Evolutionary conservation across 345 rosid genomes (phyloP), one percentile per base, ranked within the genome.

Genomic region (Brassica rapa): DNA sequence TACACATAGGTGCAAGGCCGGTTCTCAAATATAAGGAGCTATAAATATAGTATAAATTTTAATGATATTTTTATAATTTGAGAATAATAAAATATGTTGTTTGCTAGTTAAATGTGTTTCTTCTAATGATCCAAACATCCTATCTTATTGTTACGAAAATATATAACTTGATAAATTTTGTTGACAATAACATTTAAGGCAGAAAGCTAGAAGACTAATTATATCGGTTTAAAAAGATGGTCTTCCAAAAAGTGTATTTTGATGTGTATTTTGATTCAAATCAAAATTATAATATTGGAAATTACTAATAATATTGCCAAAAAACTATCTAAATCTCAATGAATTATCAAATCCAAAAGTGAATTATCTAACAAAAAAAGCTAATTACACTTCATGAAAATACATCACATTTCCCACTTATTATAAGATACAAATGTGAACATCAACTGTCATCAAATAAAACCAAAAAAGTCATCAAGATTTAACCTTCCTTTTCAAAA

Each of bases 391-490:
- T 56, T 37, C 27, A 24, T 2, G 66, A 3, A 60, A 60, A 71
- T 62, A 62, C 69, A 62, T 3, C 16, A 55, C 43, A 53, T 53
- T 21, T 29, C 41, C 27, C 65, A 73, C 59, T 39, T 14, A n/a
- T n/a, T n/a, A n/a, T n/a, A n/a, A n/a, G n/a, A n/a, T 55, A 74
- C 55, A 63, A 66, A 70, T 80, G 83, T 80, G 80, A 80, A 80
- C 76, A 65, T 23, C 59, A 37, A 70, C 71, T 55, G 68, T 57
- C n/a, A 27, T 71, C 74, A 70, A 6, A 75, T 70, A 5, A 49
- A 63, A 51, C 16, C 15, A 9, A 33, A 80, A 80, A 80, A 75
- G 76, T 80, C 80, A 24, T 65, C 76, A 75, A 66, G 56, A 71
- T 59, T 65, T 65, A 19, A 73, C 68, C 4, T 75, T 70, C 68